Evolutionary conservation across 768 basidiomycete species (phyloP).

Genomic region (Cubamyces sp.): DNA sequence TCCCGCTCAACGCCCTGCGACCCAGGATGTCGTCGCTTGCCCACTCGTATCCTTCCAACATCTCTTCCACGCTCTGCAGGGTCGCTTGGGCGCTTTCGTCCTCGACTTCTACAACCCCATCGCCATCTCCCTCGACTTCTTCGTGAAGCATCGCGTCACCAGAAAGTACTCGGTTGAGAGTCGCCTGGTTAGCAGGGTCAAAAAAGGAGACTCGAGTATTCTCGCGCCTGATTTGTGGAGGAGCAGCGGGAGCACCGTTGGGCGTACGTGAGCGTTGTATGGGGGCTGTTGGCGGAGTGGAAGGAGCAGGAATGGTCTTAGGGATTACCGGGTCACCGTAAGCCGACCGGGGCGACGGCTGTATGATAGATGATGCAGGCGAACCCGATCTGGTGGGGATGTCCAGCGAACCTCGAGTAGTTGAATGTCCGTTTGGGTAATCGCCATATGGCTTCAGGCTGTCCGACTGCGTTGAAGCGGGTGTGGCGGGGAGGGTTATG

Average conservation of each 20-base stretch:
- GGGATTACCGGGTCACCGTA: slow-evolving; percentile 13
- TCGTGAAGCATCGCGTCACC: slow-evolving; percentile 39
- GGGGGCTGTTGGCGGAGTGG: slow-evolving; percentile 2
- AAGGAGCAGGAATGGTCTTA: not conserved
- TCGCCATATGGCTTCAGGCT: slow-evolving; percentile 3
- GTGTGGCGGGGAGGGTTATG: slow-evolving; percentile 28
- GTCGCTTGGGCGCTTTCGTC: slow-evolving; percentile 78
- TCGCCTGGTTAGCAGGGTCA: slow-evolving; percentile 76
- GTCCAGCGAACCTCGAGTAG: slow-evolving; percentile 14
- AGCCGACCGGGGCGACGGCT: slow-evolving; percentile 24
- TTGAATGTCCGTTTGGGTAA: slow-evolving; percentile 14
- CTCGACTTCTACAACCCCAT: slow-evolving; percentile 38
- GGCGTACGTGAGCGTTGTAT: slow-evolving; percentile 15
- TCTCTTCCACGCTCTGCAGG: slow-evolving; percentile 93
- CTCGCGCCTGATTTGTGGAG: slow-evolving; percentile 51
- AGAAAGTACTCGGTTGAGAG: slow-evolving; percentile 70
- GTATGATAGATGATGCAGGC: slow-evolving; percentile 16
- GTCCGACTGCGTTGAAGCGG: slow-evolving; percentile 30
- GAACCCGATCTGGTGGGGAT: slow-evolving; percentile 11
- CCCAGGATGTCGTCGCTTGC: slow-evolving; percentile 78
- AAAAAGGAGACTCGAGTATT: slow-evolving; percentile 82
- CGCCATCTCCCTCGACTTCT: slow-evolving; percentile 51
- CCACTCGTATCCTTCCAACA: slow-evolving; percentile 99
- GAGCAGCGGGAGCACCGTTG: slow-evolving; percentile 32
- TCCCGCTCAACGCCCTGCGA: slow-evolving; percentile 64